phyloP scores from a whole-genome alignment of 2,329 filamentous ascomycete genomes.

The Sclerotinia borealis region DNA sequence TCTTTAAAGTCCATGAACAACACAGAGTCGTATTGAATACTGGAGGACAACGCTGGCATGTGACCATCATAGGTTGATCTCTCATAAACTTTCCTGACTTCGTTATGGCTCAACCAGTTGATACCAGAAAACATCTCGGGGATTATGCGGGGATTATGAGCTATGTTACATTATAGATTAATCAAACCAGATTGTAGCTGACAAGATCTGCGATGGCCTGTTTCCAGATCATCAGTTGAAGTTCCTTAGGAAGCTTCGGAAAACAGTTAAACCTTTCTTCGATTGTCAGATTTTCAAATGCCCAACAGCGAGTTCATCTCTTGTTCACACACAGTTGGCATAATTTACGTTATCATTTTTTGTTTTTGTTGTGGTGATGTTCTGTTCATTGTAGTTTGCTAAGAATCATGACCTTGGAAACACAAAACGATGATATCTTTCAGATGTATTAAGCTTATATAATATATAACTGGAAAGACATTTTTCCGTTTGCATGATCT shows the following conservation, averaged over 20 bases:
- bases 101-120: not conserved
- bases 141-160: not conserved
- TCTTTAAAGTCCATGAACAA: not conserved
- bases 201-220: not conserved
- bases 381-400: not conserved
- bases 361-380: not conserved
- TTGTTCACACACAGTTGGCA: not conserved
- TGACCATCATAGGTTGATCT: not conserved
- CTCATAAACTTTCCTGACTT: not conserved
- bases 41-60: not conserved
- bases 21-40: not conserved
- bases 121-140: not conserved
- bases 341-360: not conserved
- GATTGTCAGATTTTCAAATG: not conserved
- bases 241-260: not conserved
- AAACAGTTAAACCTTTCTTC: not conserved
- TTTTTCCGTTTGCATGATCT: not conserved
- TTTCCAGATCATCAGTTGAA: not conserved
- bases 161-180: rapidly evolving
- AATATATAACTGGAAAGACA: not conserved
- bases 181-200: not conserved
- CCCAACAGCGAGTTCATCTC: not conserved
- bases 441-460: not conserved
- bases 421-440: not conserved
- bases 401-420: not conserved